Evolutionary conservation across 306 rosid species (phyloP), one percentile per base, ranked within the genome.

Genomic region (Alnus glutinosa): DNA sequence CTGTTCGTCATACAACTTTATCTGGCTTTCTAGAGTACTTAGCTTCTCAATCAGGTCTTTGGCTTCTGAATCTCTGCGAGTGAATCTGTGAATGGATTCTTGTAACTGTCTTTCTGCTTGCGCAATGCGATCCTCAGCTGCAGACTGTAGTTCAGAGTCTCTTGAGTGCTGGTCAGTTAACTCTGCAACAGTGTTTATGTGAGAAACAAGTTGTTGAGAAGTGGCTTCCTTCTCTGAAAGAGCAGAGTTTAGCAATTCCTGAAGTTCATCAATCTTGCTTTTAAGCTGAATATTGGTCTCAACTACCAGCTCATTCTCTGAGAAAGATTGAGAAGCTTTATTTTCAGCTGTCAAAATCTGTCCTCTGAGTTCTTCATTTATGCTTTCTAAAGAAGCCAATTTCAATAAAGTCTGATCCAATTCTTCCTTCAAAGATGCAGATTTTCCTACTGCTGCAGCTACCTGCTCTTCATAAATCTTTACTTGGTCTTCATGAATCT

Each of bases 261-360:
- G 91, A 77, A 95, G 93, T 80, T 95, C 98, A 73, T 87, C 92
- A 80, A 93, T 80, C 92, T 86, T 93, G 82, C 83, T 80, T 83
- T 88, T 91, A 78, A 96, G 89, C 73, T 96, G 97, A 85, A 66
- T 55, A 84, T 93, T 93, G 66, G 90, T 93, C 76, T 80, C 93
- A n/a, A 88, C 89, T 81, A 96, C 84, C 75, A 91, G 76, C 77
- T 96, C 93, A 13, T 91, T 93, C 66, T 93, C 93, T n/a, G 93
- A 85, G 64, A 80, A 79, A 30, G 85, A 83, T 79, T 90, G 92
- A 88, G 94, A 89, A 73, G 75, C 81, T 83, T 88, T 91, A 48
- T 82, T 61, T 84, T 93, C 97, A 0, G 87, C 85, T 82, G 88
- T 94, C 74, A 63, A 66, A 82, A 87, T 78, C 76, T 90, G 64